A percentile compares a stretch with the other conserved stretches of the same genome.
Evolutionary conservation across 345 rosid species (phyloP).

Genomic region (Euphorbia lathyris): DNA sequence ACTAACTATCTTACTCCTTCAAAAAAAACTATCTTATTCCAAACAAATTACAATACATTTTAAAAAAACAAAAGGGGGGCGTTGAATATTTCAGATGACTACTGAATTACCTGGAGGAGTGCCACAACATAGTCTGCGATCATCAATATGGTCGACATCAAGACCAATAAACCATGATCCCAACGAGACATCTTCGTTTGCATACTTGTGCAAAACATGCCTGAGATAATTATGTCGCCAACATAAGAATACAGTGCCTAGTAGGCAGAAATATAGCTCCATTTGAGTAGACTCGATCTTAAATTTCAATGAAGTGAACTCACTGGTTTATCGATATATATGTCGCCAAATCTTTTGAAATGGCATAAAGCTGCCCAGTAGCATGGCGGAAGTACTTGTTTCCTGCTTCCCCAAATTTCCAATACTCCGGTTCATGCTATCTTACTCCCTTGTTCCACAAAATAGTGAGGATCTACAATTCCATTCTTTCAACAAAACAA

Average conservation of each 20-base stretch:
- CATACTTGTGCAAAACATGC: conserved; percentile 92
- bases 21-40: too few species aligned
- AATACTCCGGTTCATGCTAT: conserved; percentile 92
- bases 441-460: conserved; percentile 75
- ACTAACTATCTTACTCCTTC: neutral
- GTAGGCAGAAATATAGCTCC: conserved; percentile 4
- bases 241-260: conserved; percentile 1
- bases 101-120: conserved; percentile 79
- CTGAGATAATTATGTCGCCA: conserved; percentile 36
- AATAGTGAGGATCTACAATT: conserved; percentile 3
- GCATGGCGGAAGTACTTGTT: conserved; percentile 97
- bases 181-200: conserved; percentile 92
- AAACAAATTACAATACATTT: neutral
- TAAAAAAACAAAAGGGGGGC: neutral
- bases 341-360: conserved; percentile 91
- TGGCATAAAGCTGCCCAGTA: conserved; percentile 90
- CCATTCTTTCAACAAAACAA: neutral
- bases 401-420: conserved; percentile 95
- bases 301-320: conserved; percentile 28
- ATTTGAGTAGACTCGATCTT: conserved; percentile 2
- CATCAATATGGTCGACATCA: conserved; percentile 88
- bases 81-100: neutral
- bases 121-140: conserved; percentile 93
- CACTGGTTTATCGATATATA: conserved; percentile 94
- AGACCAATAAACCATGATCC: conserved; percentile 99